Evolutionary conservation across 2,329 filamentous ascomycete genomes (phyloP), one percentile per base, ranked within the genome.

Genomic region (Tolypocladium capitatum): DNA sequence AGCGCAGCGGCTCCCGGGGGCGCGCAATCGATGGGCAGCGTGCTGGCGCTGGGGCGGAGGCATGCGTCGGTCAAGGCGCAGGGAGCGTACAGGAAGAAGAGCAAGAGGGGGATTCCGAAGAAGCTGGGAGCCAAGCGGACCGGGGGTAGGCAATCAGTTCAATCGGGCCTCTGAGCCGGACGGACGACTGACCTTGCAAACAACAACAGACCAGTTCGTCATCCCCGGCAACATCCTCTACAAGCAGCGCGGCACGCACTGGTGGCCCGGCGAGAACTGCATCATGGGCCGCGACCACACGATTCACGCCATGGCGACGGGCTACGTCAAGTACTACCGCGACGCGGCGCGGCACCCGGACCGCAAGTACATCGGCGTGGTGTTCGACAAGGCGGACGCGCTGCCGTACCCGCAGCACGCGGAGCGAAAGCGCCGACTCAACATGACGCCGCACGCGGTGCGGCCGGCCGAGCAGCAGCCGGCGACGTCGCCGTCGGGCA

Each of bases 151-250:
- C 71, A 21, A 6, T 24, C n/a, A n/a, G n/a, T n/a, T n/a, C n/a
- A n/a, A n/a, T n/a, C n/a, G n/a, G n/a, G n/a, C n/a, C 27, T 27
- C 27, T 27, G 27, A 27, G 27, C 57, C 49, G 58, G 53, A 16
- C 20, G 32, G 24, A 42, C 47, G 30, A 46, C 36, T 33, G 40
- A 43, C n/a, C 21, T n/a, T 14, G 8, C 16, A 8, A 28, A 9
- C n/a, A n/a, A 9, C 40, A 16, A 28, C 61, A 90, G 85, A 91
- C 63, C 85, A 96, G 71, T 94, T 84, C 66, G 92, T 98, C 33
- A 84, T 95, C 49, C 85, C 90, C 5, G 92, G 92, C 47, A 97
- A 95, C 72, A 98, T 98, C 68, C 86, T 98, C 69, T 98, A 92
- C 78, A 89, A 88, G 64, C 92, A 98, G 68, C 84, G 91, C 60